These are phyloP conservation scores for Thuidium tamariscinum DNA, from an alignment of 225 moss, liverwort and hornwort species.

Conservation along the genomic window DNA sequence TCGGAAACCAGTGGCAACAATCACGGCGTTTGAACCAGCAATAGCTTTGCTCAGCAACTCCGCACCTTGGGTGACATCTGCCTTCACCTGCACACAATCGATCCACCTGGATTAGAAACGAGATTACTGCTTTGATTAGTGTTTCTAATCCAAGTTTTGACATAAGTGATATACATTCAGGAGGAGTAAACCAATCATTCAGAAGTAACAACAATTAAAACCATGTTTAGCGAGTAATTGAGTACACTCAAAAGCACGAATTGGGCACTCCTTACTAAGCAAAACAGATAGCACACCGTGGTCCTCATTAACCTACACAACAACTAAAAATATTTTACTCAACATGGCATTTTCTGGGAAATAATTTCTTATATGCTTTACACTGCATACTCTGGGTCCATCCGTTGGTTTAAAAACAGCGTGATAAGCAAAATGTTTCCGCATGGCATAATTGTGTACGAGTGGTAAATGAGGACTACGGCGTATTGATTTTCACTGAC, in stretches of 20 bases:
- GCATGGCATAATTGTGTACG: neutral
- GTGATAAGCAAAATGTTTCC: neutral
- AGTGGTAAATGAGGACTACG: neutral
- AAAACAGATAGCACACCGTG: neutral
- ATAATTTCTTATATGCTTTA: neutral
- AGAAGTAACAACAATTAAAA: neutral
- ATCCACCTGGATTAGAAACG: neutral
- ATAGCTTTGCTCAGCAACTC: constrained; percentile 41
- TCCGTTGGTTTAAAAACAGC: neutral
- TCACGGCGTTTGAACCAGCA: constrained; percentile 35
- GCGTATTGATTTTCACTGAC: neutral
- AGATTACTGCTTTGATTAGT: too few species aligned
- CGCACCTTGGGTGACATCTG: constrained; percentile 54
- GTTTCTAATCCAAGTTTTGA: neutral
- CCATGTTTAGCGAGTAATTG: neutral
- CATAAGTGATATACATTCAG: neutral
- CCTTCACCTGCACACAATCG: constrained; percentile 21
- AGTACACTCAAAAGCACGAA: neutral
- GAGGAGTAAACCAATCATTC: neutral
- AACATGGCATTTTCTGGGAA: neutral
- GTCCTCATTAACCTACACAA: neutral
- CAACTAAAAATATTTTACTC: neutral
- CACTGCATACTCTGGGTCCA: neutral
- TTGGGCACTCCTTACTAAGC: neutral
- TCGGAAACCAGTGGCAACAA: constrained; percentile 64